Evolutionary conservation across 352 stramenopile species (phyloP), one percentile per base, ranked within the genome.

Genomic region (Globisporangium ultimum): DNA sequence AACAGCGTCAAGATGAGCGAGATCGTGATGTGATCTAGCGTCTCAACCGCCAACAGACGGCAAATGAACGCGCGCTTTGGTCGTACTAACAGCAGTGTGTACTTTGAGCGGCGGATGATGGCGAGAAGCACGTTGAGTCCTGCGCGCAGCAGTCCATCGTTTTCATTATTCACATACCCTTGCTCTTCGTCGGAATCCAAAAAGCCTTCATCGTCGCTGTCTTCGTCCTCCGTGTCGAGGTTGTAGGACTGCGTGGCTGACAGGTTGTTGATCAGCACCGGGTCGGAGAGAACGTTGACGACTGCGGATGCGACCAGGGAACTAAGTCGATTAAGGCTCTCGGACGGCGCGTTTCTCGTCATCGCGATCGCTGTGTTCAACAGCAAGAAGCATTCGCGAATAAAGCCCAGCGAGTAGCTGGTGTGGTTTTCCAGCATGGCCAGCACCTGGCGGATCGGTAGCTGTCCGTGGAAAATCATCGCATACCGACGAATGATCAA

Each of bases 381-480:
- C 17, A 92, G 61, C 58, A 89, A 64, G 49, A 95, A 91, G 53
- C 79, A 89, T 55, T 93, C 85, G 5, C 79, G 79, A 18, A 91
- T 60, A 53, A 93, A 91, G 3, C 34, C 67, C 6, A 69, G 57
- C 2, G 84, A 84, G 36, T 76, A 73, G 12, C 55, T 65, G 1
- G 46, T 60, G 56, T 89, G 78, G 20, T 80, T 72, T n/a, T 72
- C 70, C 40, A 92, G 77, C 36, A 89, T 67, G n/a, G 70, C 57
- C 8, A 93, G 60, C 28, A 93, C 65, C 41, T 78, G 69, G 15
- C 77, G 70, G 0, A 66, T 87, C 0, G 85, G 83, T 12, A 95
- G 55, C 60, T 92, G 81, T 1, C 83, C 83, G 54, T 92, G 78
- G 62, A 95, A 84, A 3, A 84, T 63, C 80, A 92, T 93, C 0